Evolutionary conservation across 2,329 filamentous ascomycete species (phyloP), one percentile per base, ranked within the genome.

Genomic region (Domatiomyces catenatus): DNA sequence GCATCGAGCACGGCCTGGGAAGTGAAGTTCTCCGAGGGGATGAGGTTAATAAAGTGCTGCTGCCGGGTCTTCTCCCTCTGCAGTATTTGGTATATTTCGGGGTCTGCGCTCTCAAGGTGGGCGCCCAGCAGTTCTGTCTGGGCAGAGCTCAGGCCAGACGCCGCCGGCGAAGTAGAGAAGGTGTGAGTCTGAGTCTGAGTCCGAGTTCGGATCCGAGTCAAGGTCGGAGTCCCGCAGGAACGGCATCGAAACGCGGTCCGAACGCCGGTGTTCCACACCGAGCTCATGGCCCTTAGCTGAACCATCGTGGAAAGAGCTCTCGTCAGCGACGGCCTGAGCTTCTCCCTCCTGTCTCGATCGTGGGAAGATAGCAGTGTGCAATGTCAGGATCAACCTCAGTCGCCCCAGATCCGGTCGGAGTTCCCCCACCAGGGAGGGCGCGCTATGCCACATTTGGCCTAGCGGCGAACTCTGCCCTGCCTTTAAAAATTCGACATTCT

Each of bases 21-120:
- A 52, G 92, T 98, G 72, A 98, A 89, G 77, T 98, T 98, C 76
- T 98, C 92, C 51, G 92, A 96, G 65, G 92, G 90, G 64, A 98
- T 98, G 67, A 98, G 83, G 66, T 96, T 86, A 71, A 98, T 94
- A 63, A 89, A 96, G 77, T 98, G 89, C 70, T 87, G 83, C 76
- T 98, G 92, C 67, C 92, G 87, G 79, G 94, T 53, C 42, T 55
- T 61, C 48, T 61, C 59, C 77, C 88, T 90, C 68, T 94, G 84
- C 60, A 96, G 80, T 61, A 96, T 95, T 49, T 85, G 80, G 66
- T 81, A 94, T 58, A 96, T 83, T 47, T 81, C 74, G 44, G 90
- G 86, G 67, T 96, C 92, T 58, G 87, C 86, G 62, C 92, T 77
- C 64, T 88, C 76, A 48, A 98, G 77, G 64, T 84, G 75, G 51